These are phyloP conservation scores for Saururus chinensis DNA, from an alignment of 164 flowering plant species.

Conservation along the genomic window DNA sequence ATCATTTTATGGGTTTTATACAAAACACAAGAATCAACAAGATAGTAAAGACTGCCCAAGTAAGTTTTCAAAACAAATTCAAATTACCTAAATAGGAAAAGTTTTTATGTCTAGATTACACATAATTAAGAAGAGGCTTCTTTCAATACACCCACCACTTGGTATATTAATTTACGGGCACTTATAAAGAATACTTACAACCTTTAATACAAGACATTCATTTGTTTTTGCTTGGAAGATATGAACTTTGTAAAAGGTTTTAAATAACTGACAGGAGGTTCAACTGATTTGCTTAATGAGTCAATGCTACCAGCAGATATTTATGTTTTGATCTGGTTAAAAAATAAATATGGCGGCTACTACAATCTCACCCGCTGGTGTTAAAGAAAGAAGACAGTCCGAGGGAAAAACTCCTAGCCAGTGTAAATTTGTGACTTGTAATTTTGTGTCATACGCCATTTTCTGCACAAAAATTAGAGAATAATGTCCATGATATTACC, in stretches of 20 bases:
- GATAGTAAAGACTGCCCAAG: too few species aligned
- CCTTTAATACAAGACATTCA: not conserved
- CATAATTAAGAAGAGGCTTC: not conserved
- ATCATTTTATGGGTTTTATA: not conserved
- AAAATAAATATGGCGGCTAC: too few species aligned
- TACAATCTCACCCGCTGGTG: constrained; percentile 43
- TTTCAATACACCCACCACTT: not conserved
- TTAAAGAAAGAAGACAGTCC: constrained; percentile 78
- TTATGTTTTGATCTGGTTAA: too few species aligned
- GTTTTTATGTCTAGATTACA: not conserved
- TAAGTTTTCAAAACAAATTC: too few species aligned
- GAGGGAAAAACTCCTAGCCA: constrained; percentile 94
- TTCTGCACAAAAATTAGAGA: constrained; percentile 27
- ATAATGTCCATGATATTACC: not conserved
- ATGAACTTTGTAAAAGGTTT: too few species aligned
- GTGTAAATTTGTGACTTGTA: constrained; percentile 43
- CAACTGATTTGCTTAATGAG: too few species aligned
- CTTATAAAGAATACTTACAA: not conserved
- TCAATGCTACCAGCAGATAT: too few species aligned
- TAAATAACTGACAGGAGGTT: too few species aligned
- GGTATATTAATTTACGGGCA: not conserved
- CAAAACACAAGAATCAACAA: not conserved
- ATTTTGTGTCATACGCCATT: constrained; percentile 83
- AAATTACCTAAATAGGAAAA: not conserved
- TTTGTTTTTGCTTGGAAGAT: too few species aligned